Conservation (phyloP, 169 alveolate genomes). For the Plasmodium adleri region DNA sequence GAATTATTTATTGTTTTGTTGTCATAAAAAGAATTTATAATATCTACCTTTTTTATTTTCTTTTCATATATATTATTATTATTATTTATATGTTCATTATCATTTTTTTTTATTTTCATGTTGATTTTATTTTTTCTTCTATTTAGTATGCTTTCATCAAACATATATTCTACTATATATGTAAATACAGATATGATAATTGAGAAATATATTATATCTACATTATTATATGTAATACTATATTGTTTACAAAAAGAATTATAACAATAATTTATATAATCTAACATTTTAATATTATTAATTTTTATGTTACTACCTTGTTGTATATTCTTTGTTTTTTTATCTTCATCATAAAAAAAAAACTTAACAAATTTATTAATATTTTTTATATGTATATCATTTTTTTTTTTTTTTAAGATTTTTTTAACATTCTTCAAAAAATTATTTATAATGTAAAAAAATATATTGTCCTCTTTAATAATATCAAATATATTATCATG, state of each 20-base stretch:
- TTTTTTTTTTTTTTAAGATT: background rate
- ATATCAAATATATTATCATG: background rate
- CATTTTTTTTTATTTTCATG: too few species aligned
- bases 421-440: slow-evolving; percentile 32
- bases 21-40: background rate
- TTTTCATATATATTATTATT: too few species aligned
- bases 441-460: slow-evolving; percentile 23
- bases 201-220: slow-evolving; percentile 27
- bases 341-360: slow-evolving; percentile 24
- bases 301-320: background rate
- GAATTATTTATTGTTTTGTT: background rate
- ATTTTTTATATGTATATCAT: background rate
- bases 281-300: slow-evolving; percentile 36
- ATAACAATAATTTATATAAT: slow-evolving; percentile 49
- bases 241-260: slow-evolving; percentile 11
- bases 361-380: slow-evolving; percentile 14
- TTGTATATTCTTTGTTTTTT: too few species aligned
- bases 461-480: slow-evolving; percentile 35
- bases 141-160: slow-evolving; percentile 21
- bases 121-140: background rate
- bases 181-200: slow-evolving; percentile 44
- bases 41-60: too few species aligned
- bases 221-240: background rate
- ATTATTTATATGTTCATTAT: too few species aligned
- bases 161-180: slow-evolving; percentile 33